Evolutionary conservation across 1,284 basidiomycete genomes (phyloP).

Genomic region (Leccinum pallidistipes): DNA sequence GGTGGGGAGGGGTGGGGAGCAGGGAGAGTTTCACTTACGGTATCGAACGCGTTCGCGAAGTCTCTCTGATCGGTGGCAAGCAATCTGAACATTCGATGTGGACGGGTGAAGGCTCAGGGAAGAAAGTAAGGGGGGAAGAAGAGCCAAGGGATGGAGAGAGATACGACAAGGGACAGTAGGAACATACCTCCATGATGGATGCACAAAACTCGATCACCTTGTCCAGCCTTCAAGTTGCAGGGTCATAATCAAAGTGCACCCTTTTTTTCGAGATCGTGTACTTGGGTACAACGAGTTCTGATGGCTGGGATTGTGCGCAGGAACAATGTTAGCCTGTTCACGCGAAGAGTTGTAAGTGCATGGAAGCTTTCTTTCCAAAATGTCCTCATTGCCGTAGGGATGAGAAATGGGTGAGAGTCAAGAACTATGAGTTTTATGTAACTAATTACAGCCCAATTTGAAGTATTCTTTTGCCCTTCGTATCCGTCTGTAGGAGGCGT

Average conservation of each 20-base stretch:
- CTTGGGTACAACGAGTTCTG: conserved; percentile 78
- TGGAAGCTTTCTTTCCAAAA: background rate
- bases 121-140: background rate
- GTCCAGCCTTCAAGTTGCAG: conserved; percentile 57
- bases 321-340: conserved; percentile 54
- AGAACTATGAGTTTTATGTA: background rate
- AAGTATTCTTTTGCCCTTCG: background rate
- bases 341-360: conserved; percentile 18
- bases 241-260: conserved; percentile 85
- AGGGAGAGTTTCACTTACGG: conserved; percentile 42
- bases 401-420: background rate
- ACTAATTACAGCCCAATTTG: conserved; percentile 1
- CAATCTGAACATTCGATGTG: background rate
- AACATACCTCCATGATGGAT: conserved; percentile 71
- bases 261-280: conserved; percentile 74
- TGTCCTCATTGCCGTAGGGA: background rate
- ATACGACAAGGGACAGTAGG: background rate
- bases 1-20: background rate
- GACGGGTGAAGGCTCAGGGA: background rate
- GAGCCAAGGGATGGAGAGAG: background rate
- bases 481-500: background rate
- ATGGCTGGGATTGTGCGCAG: conserved; percentile 87
- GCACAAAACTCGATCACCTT: conserved; percentile 79
- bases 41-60: conserved; percentile 60
- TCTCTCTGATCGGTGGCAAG: conserved; percentile 61